Percentiles rank a stretch among this genome's conserved stretches.
Conservation (phyloP, 495 filamentous ascomycete species). For the Glonium stellatum region DNA sequence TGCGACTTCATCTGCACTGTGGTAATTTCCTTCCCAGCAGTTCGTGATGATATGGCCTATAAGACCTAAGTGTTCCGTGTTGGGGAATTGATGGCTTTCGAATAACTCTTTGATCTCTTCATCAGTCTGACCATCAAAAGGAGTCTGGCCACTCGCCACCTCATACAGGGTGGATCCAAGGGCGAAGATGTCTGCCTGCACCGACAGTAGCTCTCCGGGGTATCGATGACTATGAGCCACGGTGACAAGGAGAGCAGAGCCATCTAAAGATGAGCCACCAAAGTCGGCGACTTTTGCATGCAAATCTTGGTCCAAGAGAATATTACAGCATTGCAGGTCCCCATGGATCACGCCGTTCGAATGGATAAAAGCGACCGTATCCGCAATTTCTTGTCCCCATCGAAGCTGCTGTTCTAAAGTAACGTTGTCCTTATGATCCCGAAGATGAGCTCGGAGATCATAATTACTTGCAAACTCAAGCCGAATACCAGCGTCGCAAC, state of each 20-base stretch:
- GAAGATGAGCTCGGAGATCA: neutral
- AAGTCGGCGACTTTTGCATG: neutral
- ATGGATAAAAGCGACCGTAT: neutral
- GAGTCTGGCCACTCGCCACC: neutral
- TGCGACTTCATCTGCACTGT: neutral
- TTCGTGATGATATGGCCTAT: neutral
- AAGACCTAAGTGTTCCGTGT: neutral
- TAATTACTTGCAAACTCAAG: neutral
- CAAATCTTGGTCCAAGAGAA: neutral
- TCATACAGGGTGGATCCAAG: constrained; percentile 4
- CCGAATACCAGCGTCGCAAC: neutral
- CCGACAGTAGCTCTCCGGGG: neutral
- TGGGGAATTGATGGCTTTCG: neutral
- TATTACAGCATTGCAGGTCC: neutral
- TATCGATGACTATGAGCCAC: neutral
- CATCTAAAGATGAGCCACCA: neutral
- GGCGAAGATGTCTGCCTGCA: neutral
- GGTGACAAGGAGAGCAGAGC: neutral
- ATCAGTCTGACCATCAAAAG: neutral
- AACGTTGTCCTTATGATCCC: neutral
- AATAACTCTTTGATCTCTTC: neutral
- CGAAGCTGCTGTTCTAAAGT: neutral
- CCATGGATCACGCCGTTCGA: neutral
- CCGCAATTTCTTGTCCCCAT: neutral
- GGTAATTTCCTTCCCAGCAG: neutral